These are phyloP conservation scores for Trichosporon ovoides DNA, from an alignment of 1,284 basidiomycete species.

Conservation along the genomic window DNA sequence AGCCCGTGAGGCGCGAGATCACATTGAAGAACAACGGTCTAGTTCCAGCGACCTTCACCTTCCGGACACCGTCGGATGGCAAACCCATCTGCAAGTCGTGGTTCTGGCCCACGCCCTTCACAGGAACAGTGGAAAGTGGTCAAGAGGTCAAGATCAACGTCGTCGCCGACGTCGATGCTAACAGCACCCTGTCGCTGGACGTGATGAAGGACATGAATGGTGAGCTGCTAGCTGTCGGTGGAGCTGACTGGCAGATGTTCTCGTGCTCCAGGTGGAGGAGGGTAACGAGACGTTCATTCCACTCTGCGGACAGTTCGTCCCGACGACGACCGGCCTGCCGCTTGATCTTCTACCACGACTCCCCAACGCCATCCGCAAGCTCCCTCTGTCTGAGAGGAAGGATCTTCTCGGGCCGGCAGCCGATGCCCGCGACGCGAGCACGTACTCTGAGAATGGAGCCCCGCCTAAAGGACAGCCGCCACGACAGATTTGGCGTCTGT, in stretches of 20 bases:
- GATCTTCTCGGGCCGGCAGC: conserved; percentile 11
- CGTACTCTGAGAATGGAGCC: neutral
- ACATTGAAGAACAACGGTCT: conserved; percentile 33
- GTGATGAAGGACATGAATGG: conserved; percentile 37
- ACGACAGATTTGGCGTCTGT: conserved; percentile 35
- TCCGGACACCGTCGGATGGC: conserved; percentile 31
- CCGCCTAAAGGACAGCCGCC: conserved; percentile 24
- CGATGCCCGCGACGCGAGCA: neutral
- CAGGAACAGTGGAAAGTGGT: conserved; percentile 27
- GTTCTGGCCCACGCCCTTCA: conserved; percentile 35
- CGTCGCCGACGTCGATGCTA: conserved; percentile 25
- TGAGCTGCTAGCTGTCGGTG: conserved; percentile 16
- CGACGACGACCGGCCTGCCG: conserved; percentile 32
- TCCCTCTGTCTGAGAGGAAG: conserved; percentile 28
- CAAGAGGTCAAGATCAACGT: conserved; percentile 25
- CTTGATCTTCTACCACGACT: conserved; percentile 29
- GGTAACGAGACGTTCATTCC: conserved; percentile 43
- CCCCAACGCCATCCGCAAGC: conserved; percentile 21
- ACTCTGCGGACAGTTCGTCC: conserved; percentile 31
- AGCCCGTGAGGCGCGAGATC: conserved; percentile 21
- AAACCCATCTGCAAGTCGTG: conserved; percentile 38
- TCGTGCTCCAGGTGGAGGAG: conserved; percentile 35
- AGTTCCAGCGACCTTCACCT: conserved; percentile 34
- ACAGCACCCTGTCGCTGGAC: conserved; percentile 10
- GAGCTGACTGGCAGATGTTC: conserved; percentile 40